Percentiles rank a stretch among this genome's conserved stretches.
Conservation (phyloP, 129 eudicot genomes). For the Apium graveolens region DNA sequence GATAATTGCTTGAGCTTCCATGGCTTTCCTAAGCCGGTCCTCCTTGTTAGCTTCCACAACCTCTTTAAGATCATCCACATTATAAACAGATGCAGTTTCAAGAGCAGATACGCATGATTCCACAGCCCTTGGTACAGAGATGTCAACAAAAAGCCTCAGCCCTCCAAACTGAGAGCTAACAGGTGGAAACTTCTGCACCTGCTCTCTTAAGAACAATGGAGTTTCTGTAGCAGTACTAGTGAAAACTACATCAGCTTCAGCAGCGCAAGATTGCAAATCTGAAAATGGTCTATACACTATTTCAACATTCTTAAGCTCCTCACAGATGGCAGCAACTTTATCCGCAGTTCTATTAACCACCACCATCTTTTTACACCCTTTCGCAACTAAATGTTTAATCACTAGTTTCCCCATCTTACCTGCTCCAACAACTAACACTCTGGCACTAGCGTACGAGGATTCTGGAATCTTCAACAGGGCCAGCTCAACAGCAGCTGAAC, state of each 20-base stretch:
- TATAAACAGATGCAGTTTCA: slow-evolving; percentile 41
- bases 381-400: slow-evolving; percentile 68
- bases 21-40: slow-evolving; percentile 63
- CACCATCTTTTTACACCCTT: slow-evolving; percentile 63
- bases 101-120: slow-evolving; percentile 56
- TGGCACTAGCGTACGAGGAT: slow-evolving; percentile 30
- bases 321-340: slow-evolving; percentile 41
- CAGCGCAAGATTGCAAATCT: slow-evolving; percentile 39
- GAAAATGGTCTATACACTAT: slow-evolving; percentile 51
- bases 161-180: slow-evolving; percentile 24
- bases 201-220: slow-evolving; percentile 50
- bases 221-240: slow-evolving; percentile 66
- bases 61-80: slow-evolving; percentile 81
- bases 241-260: slow-evolving; percentile 60
- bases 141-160: slow-evolving; percentile 56
- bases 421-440: slow-evolving; percentile 76
- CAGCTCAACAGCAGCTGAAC: slow-evolving; percentile 91
- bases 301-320: slow-evolving; percentile 55
- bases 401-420: slow-evolving; percentile 92
- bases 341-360: slow-evolving; percentile 76
- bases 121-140: slow-evolving; percentile 79
- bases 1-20: slow-evolving; percentile 70
- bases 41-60: slow-evolving; percentile 73
- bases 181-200: slow-evolving; percentile 35
- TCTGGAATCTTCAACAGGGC: slow-evolving; percentile 63